Conservation (phyloP, 495 filamentous ascomycete species). For the Cercophora newfieldiana region DNA sequence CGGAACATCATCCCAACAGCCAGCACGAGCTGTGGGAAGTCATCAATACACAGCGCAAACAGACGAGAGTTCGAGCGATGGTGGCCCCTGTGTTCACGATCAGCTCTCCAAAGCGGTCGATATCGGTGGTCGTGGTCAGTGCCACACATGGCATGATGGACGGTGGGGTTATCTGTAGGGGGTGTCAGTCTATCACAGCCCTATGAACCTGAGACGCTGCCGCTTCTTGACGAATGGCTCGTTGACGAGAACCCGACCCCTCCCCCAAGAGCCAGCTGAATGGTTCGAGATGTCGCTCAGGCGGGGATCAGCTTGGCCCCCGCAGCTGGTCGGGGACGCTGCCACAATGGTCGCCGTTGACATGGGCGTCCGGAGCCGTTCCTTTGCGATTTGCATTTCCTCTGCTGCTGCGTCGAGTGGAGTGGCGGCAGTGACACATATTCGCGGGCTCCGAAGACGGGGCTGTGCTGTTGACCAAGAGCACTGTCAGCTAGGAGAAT, state of each 20-base stretch:
- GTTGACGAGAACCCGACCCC: slow-evolving; percentile 3
- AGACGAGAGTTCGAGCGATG: too few relatives aligned
- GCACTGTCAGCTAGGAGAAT: not conserved
- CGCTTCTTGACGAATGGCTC: slow-evolving; percentile 15
- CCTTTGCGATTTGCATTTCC: not conserved
- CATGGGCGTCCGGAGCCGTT: not conserved
- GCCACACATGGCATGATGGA: not conserved
- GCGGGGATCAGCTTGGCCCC: not conserved
- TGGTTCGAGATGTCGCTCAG: not conserved
- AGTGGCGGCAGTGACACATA: not conserved
- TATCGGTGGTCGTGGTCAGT: too few relatives aligned
- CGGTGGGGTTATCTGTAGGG: not conserved
- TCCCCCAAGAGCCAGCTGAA: not conserved
- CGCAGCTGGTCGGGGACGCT: not conserved
- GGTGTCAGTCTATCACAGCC: slow-evolving; percentile 25
- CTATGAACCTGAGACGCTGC: slow-evolving; percentile 14
- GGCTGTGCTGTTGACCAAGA: not conserved
- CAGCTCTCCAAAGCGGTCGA: too few relatives aligned
- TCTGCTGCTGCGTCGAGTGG: not conserved
- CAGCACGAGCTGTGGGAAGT: too few relatives aligned
- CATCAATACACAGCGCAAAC: too few relatives aligned
- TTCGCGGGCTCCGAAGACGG: not conserved
- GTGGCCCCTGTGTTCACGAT: too few relatives aligned
- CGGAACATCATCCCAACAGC: not conserved
- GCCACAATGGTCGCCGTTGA: not conserved